phyloP scores from a whole-genome alignment of 805 yeast species.

The Starmerella tilneyi region DNA sequence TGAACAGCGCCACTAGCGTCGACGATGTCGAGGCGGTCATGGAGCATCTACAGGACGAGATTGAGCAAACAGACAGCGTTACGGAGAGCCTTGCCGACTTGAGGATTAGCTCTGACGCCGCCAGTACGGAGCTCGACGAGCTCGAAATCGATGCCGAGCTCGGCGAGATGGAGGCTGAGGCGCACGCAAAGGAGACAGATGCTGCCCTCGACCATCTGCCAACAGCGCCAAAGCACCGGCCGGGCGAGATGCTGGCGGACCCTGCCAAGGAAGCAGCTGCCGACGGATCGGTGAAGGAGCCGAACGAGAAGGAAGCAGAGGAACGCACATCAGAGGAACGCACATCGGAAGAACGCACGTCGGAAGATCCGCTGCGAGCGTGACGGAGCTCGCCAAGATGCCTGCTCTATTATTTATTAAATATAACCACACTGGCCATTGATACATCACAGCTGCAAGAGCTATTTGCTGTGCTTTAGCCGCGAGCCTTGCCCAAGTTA shows the following conservation, averaged over 20 bases:
- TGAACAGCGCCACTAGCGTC: constrained; percentile 32
- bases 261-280: not conserved
- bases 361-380: no score
- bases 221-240: constrained; percentile 12
- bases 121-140: constrained; percentile 26
- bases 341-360: no score
- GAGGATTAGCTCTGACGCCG: constrained; percentile 24
- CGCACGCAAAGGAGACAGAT: constrained; percentile 6
- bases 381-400: no score
- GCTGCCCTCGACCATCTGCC: constrained; percentile 8
- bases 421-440: no score
- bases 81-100: constrained; percentile 30
- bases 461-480: no score
- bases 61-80: constrained; percentile 34
- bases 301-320: not conserved
- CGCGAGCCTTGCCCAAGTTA: no score
- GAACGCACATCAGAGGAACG: no score
- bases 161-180: constrained; percentile 30
- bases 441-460: no score
- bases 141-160: constrained; percentile 36
- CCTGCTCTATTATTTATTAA: no score
- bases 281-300: not conserved
- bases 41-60: constrained; percentile 35
- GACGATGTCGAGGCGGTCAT: constrained; percentile 40
- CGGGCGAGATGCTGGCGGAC: constrained; percentile 1